Base-by-base conservation (phyloP, 1,139 yeast genomes). In the Hanseniaspora sp. region DNA sequence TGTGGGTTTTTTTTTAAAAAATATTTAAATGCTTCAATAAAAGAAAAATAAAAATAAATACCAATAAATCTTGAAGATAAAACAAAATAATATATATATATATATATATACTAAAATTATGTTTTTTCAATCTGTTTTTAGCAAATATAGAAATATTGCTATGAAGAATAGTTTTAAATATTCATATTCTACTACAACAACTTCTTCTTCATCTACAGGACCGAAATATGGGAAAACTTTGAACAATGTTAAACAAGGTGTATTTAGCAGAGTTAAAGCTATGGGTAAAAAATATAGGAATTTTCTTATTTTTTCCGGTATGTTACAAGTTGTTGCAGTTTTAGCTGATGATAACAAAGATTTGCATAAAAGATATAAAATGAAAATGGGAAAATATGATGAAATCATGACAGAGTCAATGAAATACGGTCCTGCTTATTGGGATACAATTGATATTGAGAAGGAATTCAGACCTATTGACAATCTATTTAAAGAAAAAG, bases 261-360 rank as follows among this genome's bases (percentile, higher is more conserved):
- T 48, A 5, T 35, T 39, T 17, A 38, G 28, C 23, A 48, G 53
- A 67, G 60, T 51, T 64, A 17, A 68, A 67, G 51, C 38, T 7
- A 48, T 48, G 1, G 41, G 47, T 42, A 34, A 31, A 11, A 48
- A 48, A 18, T 48, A 42, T 23, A 48, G 47, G 15, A 48, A 48
- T 29, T 48, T 69, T 6, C 59, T 75, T 2, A 57, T 70, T 52
- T 61, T 69, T 52, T 66, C 71, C 9, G 61, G 71, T 1, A 65
- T 67, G 52, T 58, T 69, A 2, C 71, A 62, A 35, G 67, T 64
- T 59, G 72, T 73, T 11, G 69, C 60, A 54, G 68, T 67, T 56
- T 71, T 74, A 44, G 69, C 75, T 28, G 66, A 58, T 55, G 69
- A 71, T 6, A 71, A 61, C 33, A 67, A 59, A 11, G 73, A 61